These are phyloP conservation scores for Lenwebbia sp. DNA, from an alignment of 345 rosid species.

Conservation along the genomic window DNA sequence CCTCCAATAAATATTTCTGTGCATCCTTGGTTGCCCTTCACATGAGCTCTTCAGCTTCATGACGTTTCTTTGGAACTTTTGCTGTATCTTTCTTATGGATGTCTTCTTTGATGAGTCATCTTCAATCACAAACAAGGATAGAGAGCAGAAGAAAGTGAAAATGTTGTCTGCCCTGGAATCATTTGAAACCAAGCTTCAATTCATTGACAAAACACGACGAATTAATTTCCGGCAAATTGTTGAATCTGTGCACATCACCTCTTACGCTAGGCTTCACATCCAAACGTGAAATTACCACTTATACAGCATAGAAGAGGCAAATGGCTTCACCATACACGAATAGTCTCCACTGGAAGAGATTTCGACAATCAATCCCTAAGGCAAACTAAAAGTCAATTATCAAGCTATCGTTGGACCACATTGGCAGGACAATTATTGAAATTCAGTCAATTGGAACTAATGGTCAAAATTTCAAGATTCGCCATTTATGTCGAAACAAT, in stretches of 20 bases:
- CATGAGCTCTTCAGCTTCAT: constrained; percentile 14
- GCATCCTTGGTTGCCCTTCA: constrained; percentile 39
- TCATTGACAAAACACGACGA: background rate
- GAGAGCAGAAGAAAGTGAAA: background rate
- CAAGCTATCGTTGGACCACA: background rate
- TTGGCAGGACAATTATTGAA: background rate
- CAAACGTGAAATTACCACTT: background rate
- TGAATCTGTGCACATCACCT: background rate
- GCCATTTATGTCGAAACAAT: background rate
- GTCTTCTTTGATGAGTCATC: background rate
- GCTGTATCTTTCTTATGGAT: background rate
- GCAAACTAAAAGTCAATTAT: background rate
- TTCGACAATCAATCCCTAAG: background rate
- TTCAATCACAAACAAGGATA: background rate
- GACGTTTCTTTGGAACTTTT: background rate
- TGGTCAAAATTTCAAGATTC: background rate
- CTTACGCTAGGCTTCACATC: background rate
- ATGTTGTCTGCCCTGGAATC: background rate
- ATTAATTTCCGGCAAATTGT: background rate
- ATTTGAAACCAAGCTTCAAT: background rate
- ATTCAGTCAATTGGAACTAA: background rate
- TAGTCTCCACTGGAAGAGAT: background rate
- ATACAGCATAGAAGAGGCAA: background rate
- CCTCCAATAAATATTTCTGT: constrained; percentile 10
- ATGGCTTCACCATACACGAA: background rate